phyloP scores from a whole-genome alignment of 257 asterid species.

The Forsythia suspensa region DNA sequence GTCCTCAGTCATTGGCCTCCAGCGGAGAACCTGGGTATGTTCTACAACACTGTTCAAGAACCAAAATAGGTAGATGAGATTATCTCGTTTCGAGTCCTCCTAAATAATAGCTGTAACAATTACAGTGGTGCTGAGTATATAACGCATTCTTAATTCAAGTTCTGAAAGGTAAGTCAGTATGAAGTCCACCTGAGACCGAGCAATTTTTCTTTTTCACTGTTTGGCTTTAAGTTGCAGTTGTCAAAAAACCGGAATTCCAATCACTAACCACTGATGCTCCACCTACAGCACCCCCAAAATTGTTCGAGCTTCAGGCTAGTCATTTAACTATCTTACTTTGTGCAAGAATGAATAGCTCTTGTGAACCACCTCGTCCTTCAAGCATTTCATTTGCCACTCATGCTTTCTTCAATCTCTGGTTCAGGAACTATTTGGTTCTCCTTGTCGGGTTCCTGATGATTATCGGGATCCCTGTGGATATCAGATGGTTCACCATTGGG shows the following conservation, averaged over 20 bases:
- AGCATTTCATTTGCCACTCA: slow-evolving; percentile 25
- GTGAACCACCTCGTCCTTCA: slow-evolving; percentile 2
- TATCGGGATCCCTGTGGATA: slow-evolving; percentile 34
- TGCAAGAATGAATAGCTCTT: slow-evolving; percentile 15
- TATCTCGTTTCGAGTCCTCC: neutral
- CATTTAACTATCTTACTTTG: neutral
- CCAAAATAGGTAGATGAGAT: neutral
- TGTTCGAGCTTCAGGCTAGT: neutral
- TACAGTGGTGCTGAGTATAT: slow-evolving; percentile 3
- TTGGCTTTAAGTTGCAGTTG: neutral
- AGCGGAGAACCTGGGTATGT: neutral
- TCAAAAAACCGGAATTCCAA: neutral
- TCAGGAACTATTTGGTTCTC: slow-evolving; percentile 11
- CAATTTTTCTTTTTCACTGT: slow-evolving; percentile 16
- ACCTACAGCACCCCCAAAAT: neutral
- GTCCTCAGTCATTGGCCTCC: neutral
- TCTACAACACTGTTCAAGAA: neutral
- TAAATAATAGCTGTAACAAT: neutral
- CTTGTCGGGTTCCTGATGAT: slow-evolving; percentile 20
- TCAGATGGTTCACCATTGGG: slow-evolving; percentile 28
- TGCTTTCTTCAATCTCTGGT: slow-evolving; percentile 24
- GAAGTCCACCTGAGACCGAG: slow-evolving; percentile 7
- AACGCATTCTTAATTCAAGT: slow-evolving; percentile 10
- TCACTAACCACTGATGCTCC: neutral
- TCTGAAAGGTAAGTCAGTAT: slow-evolving; percentile 5